phyloP scores from a whole-genome alignment of 805 yeast genomes.

The Schizosaccharomyces cryophilus region DNA sequence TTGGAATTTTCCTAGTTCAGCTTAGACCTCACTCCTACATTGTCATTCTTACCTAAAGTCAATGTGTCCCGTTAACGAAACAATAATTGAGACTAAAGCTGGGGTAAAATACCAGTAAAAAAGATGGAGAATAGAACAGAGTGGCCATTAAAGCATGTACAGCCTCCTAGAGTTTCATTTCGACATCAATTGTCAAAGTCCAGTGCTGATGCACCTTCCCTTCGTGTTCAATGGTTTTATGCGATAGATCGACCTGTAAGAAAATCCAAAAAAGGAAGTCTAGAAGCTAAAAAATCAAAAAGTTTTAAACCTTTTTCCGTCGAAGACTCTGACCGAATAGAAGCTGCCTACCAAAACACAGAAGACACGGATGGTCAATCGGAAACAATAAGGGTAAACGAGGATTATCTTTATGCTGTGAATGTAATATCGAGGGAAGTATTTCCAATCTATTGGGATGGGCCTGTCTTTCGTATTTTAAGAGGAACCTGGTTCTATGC shows the following conservation, averaged over 20 bases:
- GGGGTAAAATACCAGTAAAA: neutral
- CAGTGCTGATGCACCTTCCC: neutral
- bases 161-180: neutral
- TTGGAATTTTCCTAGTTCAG: too few species aligned
- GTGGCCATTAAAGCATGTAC: neutral
- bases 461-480: slow-evolving; percentile 60
- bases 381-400: slow-evolving; percentile 36
- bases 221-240: slow-evolving; percentile 36
- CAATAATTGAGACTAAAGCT: neutral
- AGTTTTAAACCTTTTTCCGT: slow-evolving; percentile 45
- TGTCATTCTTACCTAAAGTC: neutral
- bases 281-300: slow-evolving; percentile 4
- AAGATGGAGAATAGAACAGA: neutral
- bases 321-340: slow-evolving; percentile 38
- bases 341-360: slow-evolving; percentile 20
- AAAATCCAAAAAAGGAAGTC: slow-evolving; percentile 21
- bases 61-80: neutral
- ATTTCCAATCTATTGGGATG: slow-evolving; percentile 65
- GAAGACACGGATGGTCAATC: slow-evolving; percentile 4
- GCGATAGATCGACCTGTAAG: slow-evolving; percentile 49
- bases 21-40: too few species aligned
- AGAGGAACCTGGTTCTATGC: slow-evolving; percentile 67
- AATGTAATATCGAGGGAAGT: slow-evolving; percentile 30
- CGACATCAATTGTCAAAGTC: neutral
- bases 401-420: slow-evolving; percentile 57